phyloP scores from a whole-genome alignment of 495 filamentous ascomycete genomes.

The Clohesyomyces aquaticus region DNA sequence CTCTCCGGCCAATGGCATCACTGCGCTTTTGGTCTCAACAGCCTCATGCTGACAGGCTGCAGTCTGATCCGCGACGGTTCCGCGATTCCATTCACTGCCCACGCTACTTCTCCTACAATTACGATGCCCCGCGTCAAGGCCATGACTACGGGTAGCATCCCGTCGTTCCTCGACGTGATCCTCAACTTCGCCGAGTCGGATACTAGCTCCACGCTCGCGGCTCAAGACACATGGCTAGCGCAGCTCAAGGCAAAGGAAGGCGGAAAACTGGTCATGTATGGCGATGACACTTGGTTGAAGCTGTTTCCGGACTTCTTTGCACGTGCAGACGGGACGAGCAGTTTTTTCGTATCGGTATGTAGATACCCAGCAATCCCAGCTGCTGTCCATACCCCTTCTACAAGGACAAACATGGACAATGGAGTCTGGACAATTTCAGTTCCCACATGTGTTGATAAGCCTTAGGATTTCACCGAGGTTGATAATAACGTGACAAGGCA shows the following conservation, averaged over 20 bases:
- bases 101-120: conserved; percentile 95
- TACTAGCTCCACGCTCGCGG: conserved; percentile 78
- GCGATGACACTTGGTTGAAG: conserved; percentile 98
- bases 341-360: conserved; percentile 97
- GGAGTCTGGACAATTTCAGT: conserved; percentile 11
- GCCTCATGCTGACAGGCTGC: too few relatives aligned
- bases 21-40: too few relatives aligned
- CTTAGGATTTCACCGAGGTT: conserved; percentile 93
- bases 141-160: conserved; percentile 93
- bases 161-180: conserved; percentile 95
- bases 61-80: conserved; percentile 82
- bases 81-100: conserved; percentile 91
- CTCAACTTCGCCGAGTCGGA: conserved; percentile 96
- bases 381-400: too few relatives aligned
- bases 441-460: neutral
- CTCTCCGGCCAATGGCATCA: too few relatives aligned
- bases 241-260: conserved; percentile 74
- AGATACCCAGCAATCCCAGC: neutral
- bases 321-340: conserved; percentile 87
- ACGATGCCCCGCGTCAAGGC: conserved; percentile 98
- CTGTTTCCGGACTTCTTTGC: conserved; percentile 88
- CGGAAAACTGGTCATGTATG: conserved; percentile 88
- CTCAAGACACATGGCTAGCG: conserved; percentile 93
- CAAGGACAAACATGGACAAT: conserved; percentile 14
- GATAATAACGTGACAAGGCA: conserved; percentile 97